Percentiles rank a stretch among this genome's conserved stretches.
Conservation (phyloP, 192 early-diverging fungal genomes). For the Backusella liffmaniae region DNA sequence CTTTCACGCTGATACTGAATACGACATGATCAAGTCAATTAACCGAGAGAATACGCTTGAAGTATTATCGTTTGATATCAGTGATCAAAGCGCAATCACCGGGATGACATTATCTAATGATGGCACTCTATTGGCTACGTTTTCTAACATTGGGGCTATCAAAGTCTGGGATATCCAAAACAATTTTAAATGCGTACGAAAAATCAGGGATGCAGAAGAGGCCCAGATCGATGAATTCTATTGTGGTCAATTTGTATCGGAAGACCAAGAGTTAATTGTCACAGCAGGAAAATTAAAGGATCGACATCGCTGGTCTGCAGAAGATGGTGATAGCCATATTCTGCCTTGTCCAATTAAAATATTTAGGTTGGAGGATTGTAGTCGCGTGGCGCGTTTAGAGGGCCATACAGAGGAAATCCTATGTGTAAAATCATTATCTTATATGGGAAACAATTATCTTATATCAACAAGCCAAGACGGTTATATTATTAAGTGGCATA, state of each 20-base stretch:
- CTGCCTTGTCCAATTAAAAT: constrained; percentile 92
- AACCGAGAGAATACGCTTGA: constrained; percentile 70
- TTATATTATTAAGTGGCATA: constrained; percentile 89
- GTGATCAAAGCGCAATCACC: constrained; percentile 78
- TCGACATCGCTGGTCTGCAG: constrained; percentile 80
- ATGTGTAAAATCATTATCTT: constrained; percentile 74
- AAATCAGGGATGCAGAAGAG: constrained; percentile 72
- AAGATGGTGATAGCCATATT: constrained; percentile 94
- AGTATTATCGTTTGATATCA: constrained; percentile 60
- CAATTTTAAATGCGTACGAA: constrained; percentile 65
- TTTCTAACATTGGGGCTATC: constrained; percentile 73
- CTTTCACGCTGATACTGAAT: constrained; percentile 47
- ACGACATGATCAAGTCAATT: constrained; percentile 61
- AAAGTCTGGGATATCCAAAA: constrained; percentile 78
- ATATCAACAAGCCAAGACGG: constrained; percentile 95
- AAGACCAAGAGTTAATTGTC: constrained; percentile 44
- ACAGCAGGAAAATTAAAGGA: constrained; percentile 93
- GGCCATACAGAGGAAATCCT: constrained; percentile 93
- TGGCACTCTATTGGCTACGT: constrained; percentile 82
- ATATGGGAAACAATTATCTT: constrained; percentile 78
- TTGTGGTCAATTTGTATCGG: constrained; percentile 70
- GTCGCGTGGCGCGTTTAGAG: constrained; percentile 71
- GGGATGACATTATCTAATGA: constrained; percentile 85
- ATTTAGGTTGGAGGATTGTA: constrained; percentile 76
- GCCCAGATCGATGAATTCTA: constrained; percentile 91